phyloP scores from a whole-genome alignment of 192 early-diverging fungal genomes.

The Coemansia sp. region DNA sequence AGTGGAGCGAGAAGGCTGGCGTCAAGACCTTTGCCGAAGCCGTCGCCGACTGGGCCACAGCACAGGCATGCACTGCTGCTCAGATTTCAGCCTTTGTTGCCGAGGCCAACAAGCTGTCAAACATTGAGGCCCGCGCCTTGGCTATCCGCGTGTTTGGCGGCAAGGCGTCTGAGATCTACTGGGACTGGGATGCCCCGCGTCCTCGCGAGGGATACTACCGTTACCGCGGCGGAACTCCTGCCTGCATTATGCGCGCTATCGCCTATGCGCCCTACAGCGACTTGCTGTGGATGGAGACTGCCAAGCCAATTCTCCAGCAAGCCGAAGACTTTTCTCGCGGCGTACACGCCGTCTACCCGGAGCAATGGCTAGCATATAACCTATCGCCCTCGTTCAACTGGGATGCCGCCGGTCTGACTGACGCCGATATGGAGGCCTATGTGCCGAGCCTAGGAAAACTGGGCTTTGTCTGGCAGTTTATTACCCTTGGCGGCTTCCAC shows the following conservation, averaged over 20 bases:
- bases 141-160: conserved; percentile 63
- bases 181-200: conserved; percentile 90
- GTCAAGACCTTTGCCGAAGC: conserved; percentile 84
- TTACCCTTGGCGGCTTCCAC: conserved; percentile 95
- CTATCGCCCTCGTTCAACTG: conserved; percentile 98
- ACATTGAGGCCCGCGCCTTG: conserved; percentile 80
- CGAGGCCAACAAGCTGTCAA: conserved; percentile 66
- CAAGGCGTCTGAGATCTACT: conserved; percentile 61
- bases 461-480: conserved; percentile 99
- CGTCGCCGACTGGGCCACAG: conserved; percentile 67
- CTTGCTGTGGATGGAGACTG: conserved; percentile 97
- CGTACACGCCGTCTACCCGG: conserved; percentile 77
- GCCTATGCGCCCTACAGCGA: conserved; percentile 91
- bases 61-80: conserved; percentile 55
- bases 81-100: conserved; percentile 54
- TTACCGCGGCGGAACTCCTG: conserved; percentile 92
- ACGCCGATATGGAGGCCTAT: conserved; percentile 85
- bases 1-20: conserved; percentile 80
- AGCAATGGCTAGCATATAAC: conserved; percentile 94
- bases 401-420: conserved; percentile 94
- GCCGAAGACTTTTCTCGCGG: conserved; percentile 89
- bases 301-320: conserved; percentile 90
- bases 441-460: conserved; percentile 82
- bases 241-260: conserved; percentile 79
- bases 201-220: conserved; percentile 97